Percentiles rank a stretch among this genome's conserved stretches.
These are phyloP conservation scores for Hypoxylon cercidicola DNA, from an alignment of 495 filamentous ascomycete genomes.

Conservation along the genomic window DNA sequence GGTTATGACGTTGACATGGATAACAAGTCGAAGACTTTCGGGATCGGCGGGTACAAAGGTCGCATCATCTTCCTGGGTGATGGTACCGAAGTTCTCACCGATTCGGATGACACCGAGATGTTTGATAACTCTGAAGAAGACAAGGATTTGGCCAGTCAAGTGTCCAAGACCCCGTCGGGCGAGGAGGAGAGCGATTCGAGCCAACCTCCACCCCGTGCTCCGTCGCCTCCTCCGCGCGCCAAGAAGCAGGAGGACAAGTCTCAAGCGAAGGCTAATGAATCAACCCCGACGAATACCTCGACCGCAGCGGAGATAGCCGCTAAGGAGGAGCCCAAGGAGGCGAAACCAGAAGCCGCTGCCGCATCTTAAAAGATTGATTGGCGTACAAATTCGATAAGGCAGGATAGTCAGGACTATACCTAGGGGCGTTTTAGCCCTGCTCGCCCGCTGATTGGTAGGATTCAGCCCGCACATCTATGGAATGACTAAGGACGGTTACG, in stretches of 20 bases:
- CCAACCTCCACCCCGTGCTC: slow-evolving; percentile 41
- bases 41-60: slow-evolving; percentile 72
- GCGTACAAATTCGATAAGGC: slow-evolving; percentile 16
- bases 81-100: slow-evolving; percentile 87
- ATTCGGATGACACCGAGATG: slow-evolving; percentile 88
- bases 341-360: slow-evolving; percentile 33
- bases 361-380: slow-evolving; percentile 39
- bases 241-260: slow-evolving; percentile 41
- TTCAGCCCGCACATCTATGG: slow-evolving; percentile 20
- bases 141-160: slow-evolving; percentile 72
- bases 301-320: slow-evolving; percentile 21
- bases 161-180: slow-evolving; percentile 52
- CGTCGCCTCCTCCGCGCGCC: slow-evolving; percentile 45
- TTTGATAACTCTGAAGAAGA: slow-evolving; percentile 90
- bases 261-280: slow-evolving; percentile 26
- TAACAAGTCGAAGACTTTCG: slow-evolving; percentile 57
- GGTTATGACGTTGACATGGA: slow-evolving; percentile 89
- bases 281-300: slow-evolving; percentile 18
- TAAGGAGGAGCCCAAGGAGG: slow-evolving; percentile 43
- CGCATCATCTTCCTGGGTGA: slow-evolving; percentile 95
- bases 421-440: slow-evolving; percentile 14
- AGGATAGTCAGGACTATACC: slow-evolving; percentile 33
- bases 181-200: slow-evolving; percentile 27
- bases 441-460: slow-evolving; percentile 30
- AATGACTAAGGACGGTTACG: slow-evolving; percentile 31